phyloP scores from a whole-genome alignment of 768 basidiomycete species.

The Arthromyces matolae region DNA sequence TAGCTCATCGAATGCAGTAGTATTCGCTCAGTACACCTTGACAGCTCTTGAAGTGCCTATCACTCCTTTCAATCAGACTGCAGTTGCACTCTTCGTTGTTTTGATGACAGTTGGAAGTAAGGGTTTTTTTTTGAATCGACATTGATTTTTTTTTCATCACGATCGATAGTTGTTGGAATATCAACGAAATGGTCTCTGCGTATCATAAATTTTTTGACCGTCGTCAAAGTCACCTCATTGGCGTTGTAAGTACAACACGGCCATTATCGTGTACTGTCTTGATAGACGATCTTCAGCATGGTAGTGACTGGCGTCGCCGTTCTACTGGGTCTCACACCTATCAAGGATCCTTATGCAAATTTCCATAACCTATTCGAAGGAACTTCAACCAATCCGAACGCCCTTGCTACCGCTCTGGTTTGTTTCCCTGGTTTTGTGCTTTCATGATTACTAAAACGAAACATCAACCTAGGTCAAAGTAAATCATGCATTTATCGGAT shows the following conservation, averaged over 20 bases:
- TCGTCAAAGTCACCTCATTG: constrained; percentile 28
- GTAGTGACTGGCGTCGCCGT: constrained; percentile 57
- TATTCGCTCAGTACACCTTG: constrained; percentile 36
- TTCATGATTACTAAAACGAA: constrained; percentile 10
- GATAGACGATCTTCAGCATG: constrained; percentile 24
- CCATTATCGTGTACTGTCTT: background rate
- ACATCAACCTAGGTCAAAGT: constrained; percentile 27
- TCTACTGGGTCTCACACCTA: constrained; percentile 47
- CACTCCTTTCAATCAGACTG: constrained; percentile 25
- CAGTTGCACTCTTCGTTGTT: constrained; percentile 21
- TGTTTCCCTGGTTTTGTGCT: background rate
- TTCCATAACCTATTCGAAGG: constrained; percentile 57
- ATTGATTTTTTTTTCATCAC: background rate
- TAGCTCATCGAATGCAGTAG: constrained; percentile 31
- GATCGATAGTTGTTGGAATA: constrained; percentile 25
- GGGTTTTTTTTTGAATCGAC: constrained; percentile 1
- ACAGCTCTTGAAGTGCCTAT: constrained; percentile 30
- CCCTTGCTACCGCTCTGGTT: constrained; percentile 33
- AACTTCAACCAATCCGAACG: constrained; percentile 41
- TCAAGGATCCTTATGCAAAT: constrained; percentile 52
- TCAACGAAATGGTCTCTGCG: constrained; percentile 35
- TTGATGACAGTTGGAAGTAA: constrained; percentile 25
- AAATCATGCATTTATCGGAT: constrained; percentile 31
- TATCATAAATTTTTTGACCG: constrained; percentile 28
- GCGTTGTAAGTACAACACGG: constrained; percentile 22